A percentile compares a stretch with the other conserved stretches of the same genome.
Evolutionary conservation across 2,329 filamentous ascomycete species (phyloP).

Genomic region (Apiospora rasikravindrae): DNA sequence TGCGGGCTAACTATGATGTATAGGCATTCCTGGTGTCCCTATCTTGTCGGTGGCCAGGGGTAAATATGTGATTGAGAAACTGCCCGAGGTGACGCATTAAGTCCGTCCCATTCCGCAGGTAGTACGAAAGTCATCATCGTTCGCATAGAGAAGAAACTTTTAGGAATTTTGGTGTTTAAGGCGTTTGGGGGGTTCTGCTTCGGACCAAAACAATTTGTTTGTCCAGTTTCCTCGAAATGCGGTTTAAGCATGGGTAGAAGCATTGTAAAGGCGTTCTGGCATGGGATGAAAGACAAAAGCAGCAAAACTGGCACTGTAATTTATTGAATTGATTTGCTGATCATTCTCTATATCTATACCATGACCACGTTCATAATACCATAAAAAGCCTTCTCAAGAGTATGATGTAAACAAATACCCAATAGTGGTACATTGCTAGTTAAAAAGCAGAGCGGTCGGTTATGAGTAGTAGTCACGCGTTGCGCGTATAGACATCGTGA

Average conservation of each 20-base stretch:
- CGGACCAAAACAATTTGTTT: neutral
- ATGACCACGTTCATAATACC: neutral
- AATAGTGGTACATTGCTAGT: neutral
- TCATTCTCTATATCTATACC: neutral
- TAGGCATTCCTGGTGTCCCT: conserved; percentile 65
- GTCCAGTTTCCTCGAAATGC: conserved; percentile 14
- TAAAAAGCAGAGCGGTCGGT: neutral
- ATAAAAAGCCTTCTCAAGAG: neutral
- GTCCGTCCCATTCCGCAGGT: neutral
- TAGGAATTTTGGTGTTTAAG: neutral
- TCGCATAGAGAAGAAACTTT: neutral
- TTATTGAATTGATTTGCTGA: neutral
- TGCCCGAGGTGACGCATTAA: conserved; percentile 24
- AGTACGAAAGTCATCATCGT: neutral
- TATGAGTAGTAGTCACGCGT: neutral
- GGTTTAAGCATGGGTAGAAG: neutral
- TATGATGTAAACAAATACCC: neutral
- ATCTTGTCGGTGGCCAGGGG: conserved; percentile 83
- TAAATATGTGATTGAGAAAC: conserved; percentile 88
- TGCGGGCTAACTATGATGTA: conserved; percentile 43
- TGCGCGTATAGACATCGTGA: conserved; percentile 8
- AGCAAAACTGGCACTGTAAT: neutral
- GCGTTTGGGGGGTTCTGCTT: neutral
- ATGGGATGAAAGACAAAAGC: neutral
- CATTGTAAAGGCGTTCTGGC: conserved; percentile 8